phyloP scores from a whole-genome alignment of 345 rosid genomes.

The Boechera divaricarpa region DNA sequence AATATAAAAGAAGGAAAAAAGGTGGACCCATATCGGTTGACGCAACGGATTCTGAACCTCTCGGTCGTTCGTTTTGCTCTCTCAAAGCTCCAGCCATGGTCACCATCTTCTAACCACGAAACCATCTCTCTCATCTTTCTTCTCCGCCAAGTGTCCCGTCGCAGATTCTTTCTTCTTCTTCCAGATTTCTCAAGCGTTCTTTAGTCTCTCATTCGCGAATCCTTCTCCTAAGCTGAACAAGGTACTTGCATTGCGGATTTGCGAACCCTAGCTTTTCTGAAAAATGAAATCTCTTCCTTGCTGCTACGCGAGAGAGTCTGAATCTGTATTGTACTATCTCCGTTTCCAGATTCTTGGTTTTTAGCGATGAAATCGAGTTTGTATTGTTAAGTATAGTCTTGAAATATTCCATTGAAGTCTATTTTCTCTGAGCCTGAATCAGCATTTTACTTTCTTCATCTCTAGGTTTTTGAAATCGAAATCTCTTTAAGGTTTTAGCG shows the following conservation, averaged over 20 bases:
- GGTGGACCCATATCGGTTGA: conserved; percentile 40
- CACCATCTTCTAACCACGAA: conserved; percentile 22
- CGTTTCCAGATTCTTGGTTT: conserved; percentile 6
- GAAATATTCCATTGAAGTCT: conserved; percentile 10
- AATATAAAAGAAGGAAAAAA: conserved; percentile 3
- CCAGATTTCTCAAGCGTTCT: background rate
- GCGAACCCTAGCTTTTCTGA: conserved; percentile 32
- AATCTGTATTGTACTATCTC: background rate
- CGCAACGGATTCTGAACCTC: conserved; percentile 44
- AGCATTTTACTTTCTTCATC: background rate
- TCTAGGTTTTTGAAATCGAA: background rate
- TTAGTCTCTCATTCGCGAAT: conserved; percentile 15
- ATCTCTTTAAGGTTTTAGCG: background rate
- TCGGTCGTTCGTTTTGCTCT: conserved; percentile 29
- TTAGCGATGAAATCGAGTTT: conserved; percentile 21
- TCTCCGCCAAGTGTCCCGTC: conserved; percentile 14
- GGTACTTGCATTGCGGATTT: conserved; percentile 40
- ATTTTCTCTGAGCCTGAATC: conserved; percentile 9
- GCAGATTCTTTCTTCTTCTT: background rate
- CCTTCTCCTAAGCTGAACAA: conserved; percentile 26
- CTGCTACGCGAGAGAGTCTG: background rate
- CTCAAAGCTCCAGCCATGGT: conserved; percentile 38
- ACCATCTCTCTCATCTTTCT: conserved; percentile 20
- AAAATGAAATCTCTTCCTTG: background rate
- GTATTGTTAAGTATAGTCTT: background rate